Percentiles rank a stretch among this genome's conserved stretches.
Conservation (phyloP, 148 eudicot species). For the Camellia sinensis region DNA sequence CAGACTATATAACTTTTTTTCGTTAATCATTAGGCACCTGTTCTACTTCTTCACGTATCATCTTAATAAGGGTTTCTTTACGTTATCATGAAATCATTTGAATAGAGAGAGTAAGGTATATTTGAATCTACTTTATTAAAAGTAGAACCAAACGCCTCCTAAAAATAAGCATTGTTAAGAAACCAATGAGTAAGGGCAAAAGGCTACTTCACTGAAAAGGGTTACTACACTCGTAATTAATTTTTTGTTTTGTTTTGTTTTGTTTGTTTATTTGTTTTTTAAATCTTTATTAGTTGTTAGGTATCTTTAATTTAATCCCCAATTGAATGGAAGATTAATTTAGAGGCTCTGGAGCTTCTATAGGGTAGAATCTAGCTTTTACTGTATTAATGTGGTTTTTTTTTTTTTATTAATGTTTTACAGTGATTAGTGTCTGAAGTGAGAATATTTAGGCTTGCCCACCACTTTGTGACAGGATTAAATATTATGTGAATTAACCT, state of each 20-base stretch:
- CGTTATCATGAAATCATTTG: background rate
- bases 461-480: background rate
- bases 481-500: background rate
- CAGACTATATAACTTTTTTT: background rate
- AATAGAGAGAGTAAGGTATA: background rate
- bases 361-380: slow-evolving; percentile 1
- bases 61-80: background rate
- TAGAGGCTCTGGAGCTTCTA: background rate
- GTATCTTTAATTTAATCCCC: background rate
- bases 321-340: too few species aligned
- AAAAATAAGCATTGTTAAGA: slow-evolving; percentile 4
- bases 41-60: background rate
- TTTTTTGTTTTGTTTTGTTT: background rate
- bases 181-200: background rate
- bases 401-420: background rate
- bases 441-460: background rate
- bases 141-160: slow-evolving; percentile 15
- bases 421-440: background rate
- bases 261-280: background rate
- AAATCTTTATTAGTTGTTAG: background rate
- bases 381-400: background rate
- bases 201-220: background rate
- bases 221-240: background rate
- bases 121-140: slow-evolving; percentile 6
- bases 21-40: background rate